These are phyloP conservation scores for Colletotrichum truncatum DNA, from an alignment of 2,329 filamentous ascomycete genomes.

Conservation along the genomic window DNA sequence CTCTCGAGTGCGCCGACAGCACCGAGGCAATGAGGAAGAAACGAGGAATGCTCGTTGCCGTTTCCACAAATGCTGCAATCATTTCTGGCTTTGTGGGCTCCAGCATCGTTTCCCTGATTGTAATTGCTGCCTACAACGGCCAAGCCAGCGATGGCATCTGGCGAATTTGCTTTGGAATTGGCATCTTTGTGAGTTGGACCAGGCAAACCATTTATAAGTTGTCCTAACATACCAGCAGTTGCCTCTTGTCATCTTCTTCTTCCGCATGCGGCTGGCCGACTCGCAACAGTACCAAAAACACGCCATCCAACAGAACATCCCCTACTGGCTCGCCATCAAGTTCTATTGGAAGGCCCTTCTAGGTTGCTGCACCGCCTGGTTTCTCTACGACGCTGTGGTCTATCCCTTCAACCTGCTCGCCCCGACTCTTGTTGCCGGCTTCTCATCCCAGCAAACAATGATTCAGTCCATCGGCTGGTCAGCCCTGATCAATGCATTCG, in stretches of 20 bases:
- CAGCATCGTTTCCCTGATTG: slow-evolving; percentile 54
- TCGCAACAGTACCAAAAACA: slow-evolving; percentile 50
- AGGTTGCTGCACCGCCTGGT: slow-evolving; percentile 54
- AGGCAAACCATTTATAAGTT: fast-evolving
- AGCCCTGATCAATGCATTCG: slow-evolving; percentile 37
- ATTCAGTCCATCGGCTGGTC: slow-evolving; percentile 37
- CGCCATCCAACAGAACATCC: slow-evolving; percentile 37
- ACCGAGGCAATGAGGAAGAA: slow-evolving; percentile 35
- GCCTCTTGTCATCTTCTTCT: slow-evolving; percentile 62
- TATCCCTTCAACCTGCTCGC: slow-evolving; percentile 34
- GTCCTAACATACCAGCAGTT: background rate
- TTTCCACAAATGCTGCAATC: slow-evolving; percentile 54
- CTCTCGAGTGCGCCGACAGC: slow-evolving; percentile 40
- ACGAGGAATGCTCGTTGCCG: slow-evolving; percentile 41
- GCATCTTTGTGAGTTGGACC: slow-evolving; percentile 43
- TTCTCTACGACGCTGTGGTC: slow-evolving; percentile 38
- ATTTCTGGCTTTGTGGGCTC: slow-evolving; percentile 46
- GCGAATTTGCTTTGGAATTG: slow-evolving; percentile 52
- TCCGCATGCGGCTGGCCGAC: slow-evolving; percentile 60
- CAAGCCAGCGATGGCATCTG: slow-evolving; percentile 50
- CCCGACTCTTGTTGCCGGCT: slow-evolving; percentile 33
- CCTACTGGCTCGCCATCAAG: slow-evolving; percentile 33
- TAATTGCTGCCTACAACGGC: slow-evolving; percentile 47
- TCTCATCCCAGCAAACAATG: slow-evolving; percentile 31
- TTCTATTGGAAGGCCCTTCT: slow-evolving; percentile 56